Evolutionary conservation across 306 rosid genomes (phyloP).

Genomic region (Corylus americana): DNA sequence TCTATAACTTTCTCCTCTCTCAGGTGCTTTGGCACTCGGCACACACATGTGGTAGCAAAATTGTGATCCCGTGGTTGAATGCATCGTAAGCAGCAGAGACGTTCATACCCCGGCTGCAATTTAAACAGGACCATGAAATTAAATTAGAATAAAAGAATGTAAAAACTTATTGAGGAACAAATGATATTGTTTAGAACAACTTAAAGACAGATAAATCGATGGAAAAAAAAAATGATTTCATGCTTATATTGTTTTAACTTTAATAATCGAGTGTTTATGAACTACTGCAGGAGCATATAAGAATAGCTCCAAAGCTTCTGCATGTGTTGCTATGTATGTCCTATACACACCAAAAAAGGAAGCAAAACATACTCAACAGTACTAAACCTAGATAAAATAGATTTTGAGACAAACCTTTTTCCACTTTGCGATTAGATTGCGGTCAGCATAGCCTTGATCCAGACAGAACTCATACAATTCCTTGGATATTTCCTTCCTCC

Average conservation of each 20-base stretch:
- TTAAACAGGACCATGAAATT: conserved; percentile 3
- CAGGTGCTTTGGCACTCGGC: conserved; percentile 85
- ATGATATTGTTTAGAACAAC: not conserved
- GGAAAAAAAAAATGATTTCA: not conserved
- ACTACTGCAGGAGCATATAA: not conserved
- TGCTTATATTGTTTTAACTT: not conserved
- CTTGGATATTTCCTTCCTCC: conserved; percentile 71
- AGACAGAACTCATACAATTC: conserved; percentile 72
- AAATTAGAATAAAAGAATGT: not conserved
- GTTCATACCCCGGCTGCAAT: conserved; percentile 89
- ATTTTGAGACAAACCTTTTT: conserved; percentile 51
- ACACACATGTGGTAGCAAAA: conserved; percentile 84
- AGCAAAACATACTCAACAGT: not conserved
- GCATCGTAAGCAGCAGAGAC: conserved; percentile 84
- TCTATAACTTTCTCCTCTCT: conserved; percentile 89
- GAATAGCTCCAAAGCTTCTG: conserved; percentile 7
- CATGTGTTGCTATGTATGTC: not conserved
- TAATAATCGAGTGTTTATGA: not conserved
- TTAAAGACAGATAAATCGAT: not conserved
- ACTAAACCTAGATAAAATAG: not conserved
- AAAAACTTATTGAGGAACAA: not conserved
- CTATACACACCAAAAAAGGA: not conserved
- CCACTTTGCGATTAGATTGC: conserved; percentile 74
- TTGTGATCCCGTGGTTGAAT: conserved; percentile 92
- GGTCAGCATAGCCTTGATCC: conserved; percentile 82